Evolutionary conservation across 2,329 filamentous ascomycete genomes (phyloP), one percentile per base, ranked within the genome.

Genomic region (Lecanosticta acicola): DNA sequence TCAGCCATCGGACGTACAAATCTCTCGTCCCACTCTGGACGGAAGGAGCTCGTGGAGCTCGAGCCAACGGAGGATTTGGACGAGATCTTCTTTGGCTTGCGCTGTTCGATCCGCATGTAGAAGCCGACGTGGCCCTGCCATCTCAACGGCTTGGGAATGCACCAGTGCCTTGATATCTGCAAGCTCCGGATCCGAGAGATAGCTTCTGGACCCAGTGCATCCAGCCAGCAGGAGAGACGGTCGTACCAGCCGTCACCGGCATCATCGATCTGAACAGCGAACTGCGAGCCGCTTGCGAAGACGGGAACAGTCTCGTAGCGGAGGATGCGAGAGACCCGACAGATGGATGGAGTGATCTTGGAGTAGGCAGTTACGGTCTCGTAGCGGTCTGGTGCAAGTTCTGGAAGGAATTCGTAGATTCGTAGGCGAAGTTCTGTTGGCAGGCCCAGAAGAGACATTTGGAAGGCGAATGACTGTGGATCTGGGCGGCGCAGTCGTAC

Each of bases 41-140:
- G 46, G 24, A 46, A 45, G n/a, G 43, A 49, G 8, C 41, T 37
- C 13, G 42, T 44, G 14, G 45, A 44, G 3, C 36, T 38, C 33
- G 20, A 39, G 10, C 17, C 21, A 19, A 29, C 20, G 3, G 41
- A 21, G 1, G 46, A 36, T 21, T 33, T 36, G 2, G 37, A 46
- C 1, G 37, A 21, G 3, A 46, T 32, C 26, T 37, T 37, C 10
- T 47, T 42, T 4, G 32, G 35, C 17, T 32, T 43, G n/a, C 36
- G 37, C 32, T 49, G 35, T 17, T 56, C 53, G 3, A 61, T 24
- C 10, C 49, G 49, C 1, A 62, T 17, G 35, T 62, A 60, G 42
- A 62, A 62, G 4, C 58, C 59, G 1, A 59, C 57, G 35, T 59
- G 57, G 7, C 57, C 56, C 44, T 59, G 51, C 43, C 50, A 53